phyloP scores from a whole-genome alignment of 768 basidiomycete species.

The Dictyophora rubrovolvata region DNA sequence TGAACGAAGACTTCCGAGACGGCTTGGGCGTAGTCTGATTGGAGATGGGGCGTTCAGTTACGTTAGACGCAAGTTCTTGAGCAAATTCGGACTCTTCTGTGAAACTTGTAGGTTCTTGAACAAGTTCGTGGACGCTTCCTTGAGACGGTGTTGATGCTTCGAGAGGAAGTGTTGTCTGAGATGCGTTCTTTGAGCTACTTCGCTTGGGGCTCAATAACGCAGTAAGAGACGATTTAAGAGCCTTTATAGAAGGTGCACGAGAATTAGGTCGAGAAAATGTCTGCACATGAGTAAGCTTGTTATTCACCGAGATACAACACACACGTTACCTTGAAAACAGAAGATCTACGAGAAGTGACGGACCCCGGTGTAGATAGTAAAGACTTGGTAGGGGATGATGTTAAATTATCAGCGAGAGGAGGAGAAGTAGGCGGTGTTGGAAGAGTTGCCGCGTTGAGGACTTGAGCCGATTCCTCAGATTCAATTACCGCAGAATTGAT shows the following conservation, averaged over 20 bases:
- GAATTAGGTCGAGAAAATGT: background rate
- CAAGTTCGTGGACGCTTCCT: background rate
- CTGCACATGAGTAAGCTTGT: background rate
- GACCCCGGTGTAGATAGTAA: background rate
- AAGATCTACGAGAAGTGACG: slow-evolving; percentile 2
- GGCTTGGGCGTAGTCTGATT: background rate
- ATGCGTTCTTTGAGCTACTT: background rate
- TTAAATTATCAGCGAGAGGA: background rate
- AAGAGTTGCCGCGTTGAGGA: background rate
- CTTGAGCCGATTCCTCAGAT: background rate
- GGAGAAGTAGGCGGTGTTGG: background rate
- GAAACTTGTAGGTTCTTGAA: background rate
- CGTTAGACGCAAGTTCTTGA: background rate
- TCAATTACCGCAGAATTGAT: background rate
- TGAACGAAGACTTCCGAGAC: slow-evolving; percentile 5
- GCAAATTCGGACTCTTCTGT: background rate
- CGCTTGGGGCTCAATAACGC: background rate
- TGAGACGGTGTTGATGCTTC: background rate
- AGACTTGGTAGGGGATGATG: background rate
- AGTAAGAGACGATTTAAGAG: background rate
- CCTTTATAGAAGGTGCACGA: background rate
- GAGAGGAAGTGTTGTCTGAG: background rate
- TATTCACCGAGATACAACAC: background rate
- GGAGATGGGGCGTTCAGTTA: background rate
- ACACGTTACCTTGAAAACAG: slow-evolving; percentile 4